Base-by-base conservation (phyloP, 306 rosid species). In the Vigna hirtella region DNA sequence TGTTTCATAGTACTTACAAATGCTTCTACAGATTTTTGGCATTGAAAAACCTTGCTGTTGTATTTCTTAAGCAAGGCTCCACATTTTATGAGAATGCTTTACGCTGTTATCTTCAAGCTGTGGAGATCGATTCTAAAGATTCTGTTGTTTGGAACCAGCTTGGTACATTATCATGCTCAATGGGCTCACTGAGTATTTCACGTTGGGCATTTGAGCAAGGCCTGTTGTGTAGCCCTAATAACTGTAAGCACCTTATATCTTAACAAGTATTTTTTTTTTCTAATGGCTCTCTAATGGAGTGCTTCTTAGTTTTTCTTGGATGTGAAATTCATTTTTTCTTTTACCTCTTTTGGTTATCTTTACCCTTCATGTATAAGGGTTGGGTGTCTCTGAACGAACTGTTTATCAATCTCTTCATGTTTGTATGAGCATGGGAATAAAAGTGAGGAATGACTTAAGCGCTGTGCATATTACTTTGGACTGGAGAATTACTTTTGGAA, bases 131-230 rank as follows among this genome's bases (percentile, higher is more conserved):
- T 87, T 82, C 88, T 38, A 91, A 95, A 81, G 98, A 95, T 87
- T 92, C 97, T 83, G 98, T 95, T 79, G 83, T 95, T 78, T 95
- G 98, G 98, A 95, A 95, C 82, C 93, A 88, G 90, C 91, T 95
- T 65, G 98, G 98, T 80, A 92, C 98, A 42, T 85, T 95, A 75
- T 92, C 98, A 34, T 92, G 98, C 87, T 92, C 93, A 26, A 95
- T 91, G 97, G 97, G 98, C 17, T 75, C 81, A 42, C 82, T 92
- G 74, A 92, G 97, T 83, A 88, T 92, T 75, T 92, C 98, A 59
- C 98, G 98, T 70, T 95, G 98, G 98, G 98, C 98, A 80, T 95
- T 92, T 81, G 98, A 95, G 88, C 98, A 95, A 85, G 98, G 98
- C 80, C 97, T 95, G 67, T 67, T 81, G 59, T 95, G 98, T 77